These are phyloP conservation scores for Biscogniauxia marginata DNA, from an alignment of 2,329 filamentous ascomycete genomes.

Conservation along the genomic window DNA sequence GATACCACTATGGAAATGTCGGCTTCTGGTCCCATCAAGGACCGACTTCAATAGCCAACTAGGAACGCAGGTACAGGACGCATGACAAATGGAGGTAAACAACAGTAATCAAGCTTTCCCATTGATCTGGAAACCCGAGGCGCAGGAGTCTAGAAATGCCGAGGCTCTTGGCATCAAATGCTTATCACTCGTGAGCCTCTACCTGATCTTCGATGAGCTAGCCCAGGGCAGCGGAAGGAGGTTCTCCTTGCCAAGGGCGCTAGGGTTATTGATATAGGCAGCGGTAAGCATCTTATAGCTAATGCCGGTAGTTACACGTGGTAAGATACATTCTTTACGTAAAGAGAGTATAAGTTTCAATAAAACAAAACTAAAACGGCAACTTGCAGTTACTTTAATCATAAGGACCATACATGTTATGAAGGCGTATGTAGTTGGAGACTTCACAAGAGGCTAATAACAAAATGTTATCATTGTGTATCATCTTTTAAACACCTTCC, in stretches of 20 bases:
- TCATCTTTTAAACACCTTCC: background rate
- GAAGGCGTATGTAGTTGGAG: too few relatives aligned
- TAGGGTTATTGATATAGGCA: background rate
- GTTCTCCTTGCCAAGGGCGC: background rate
- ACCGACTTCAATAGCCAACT: conserved; percentile 16
- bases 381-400: too few relatives aligned
- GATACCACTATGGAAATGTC: background rate
- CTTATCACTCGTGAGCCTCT: conserved; percentile 12
- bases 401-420: too few relatives aligned
- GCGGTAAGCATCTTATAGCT: background rate
- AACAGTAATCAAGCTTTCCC: conserved; percentile 6
- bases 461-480: background rate
- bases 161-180: conserved; percentile 15
- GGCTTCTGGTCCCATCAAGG: background rate
- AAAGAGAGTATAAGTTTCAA: background rate
- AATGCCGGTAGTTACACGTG: background rate
- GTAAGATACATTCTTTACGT: background rate
- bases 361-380: too few relatives aligned
- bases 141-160: conserved; percentile 16
- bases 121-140: conserved; percentile 13
- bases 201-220: conserved; percentile 17
- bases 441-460: background rate
- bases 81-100: conserved; percentile 6
- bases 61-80: conserved; percentile 2
- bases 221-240: background rate